phyloP scores from a whole-genome alignment of 2,329 filamentous ascomycete genomes.

The Talaromyces sp. region DNA sequence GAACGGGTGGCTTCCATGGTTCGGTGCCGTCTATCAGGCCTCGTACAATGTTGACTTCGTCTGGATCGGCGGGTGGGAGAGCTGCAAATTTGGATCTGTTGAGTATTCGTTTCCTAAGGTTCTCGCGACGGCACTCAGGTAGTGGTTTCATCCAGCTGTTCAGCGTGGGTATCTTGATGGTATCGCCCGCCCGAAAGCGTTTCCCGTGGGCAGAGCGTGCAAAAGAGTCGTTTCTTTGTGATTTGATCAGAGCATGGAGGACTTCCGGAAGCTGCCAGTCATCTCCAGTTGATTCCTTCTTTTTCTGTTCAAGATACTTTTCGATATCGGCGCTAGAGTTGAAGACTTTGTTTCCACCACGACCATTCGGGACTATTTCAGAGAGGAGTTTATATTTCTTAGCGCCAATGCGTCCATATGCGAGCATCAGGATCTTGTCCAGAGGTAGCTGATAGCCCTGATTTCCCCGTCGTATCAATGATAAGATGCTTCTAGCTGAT shows the following conservation, averaged over 20 bases:
- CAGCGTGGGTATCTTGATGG: slow-evolving; percentile 30
- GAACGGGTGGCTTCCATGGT: slow-evolving; percentile 27
- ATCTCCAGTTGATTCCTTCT: slow-evolving; percentile 22
- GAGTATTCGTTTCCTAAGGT: slow-evolving; percentile 40
- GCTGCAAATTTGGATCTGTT: slow-evolving; percentile 27
- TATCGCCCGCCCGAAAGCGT: slow-evolving; percentile 26
- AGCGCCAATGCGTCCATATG: slow-evolving; percentile 57
- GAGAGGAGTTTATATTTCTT: slow-evolving; percentile 49
- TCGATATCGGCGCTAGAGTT: slow-evolving; percentile 15
- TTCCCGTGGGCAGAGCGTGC: slow-evolving; percentile 25
- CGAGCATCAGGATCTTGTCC: slow-evolving; percentile 50
- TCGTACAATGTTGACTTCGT: slow-evolving; percentile 34
- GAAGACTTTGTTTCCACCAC: slow-evolving; percentile 3
- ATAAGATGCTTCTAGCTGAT: slow-evolving; percentile 38
- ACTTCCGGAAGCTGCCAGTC: slow-evolving; percentile 35
- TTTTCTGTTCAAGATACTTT: neutral
- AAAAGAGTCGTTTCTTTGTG: slow-evolving; percentile 32
- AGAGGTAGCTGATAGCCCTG: slow-evolving; percentile 52
- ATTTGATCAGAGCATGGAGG: slow-evolving; percentile 32
- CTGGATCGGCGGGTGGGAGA: slow-evolving; percentile 39
- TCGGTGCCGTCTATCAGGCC: slow-evolving; percentile 32
- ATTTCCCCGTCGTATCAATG: slow-evolving; percentile 51
- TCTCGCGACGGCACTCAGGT: slow-evolving; percentile 28
- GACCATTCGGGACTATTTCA: slow-evolving; percentile 29
- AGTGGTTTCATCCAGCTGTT: slow-evolving; percentile 38